Percentiles rank a stretch among this genome's conserved stretches.
Evolutionary conservation across 2,329 filamentous ascomycete species (phyloP).

Genomic region (Alternaria metachromatica): DNA sequence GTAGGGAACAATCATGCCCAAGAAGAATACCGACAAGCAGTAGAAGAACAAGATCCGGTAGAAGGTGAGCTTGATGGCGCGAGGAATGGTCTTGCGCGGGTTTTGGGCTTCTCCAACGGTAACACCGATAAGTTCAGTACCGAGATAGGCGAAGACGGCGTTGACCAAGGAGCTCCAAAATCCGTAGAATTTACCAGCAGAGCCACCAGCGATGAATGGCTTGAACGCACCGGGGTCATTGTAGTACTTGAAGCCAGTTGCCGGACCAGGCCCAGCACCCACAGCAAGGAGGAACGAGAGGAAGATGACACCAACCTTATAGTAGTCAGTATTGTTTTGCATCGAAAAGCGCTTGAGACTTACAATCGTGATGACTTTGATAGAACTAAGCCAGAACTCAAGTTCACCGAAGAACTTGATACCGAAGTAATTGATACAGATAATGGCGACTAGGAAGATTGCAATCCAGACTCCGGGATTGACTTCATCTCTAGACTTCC

Average conservation of each 20-base stretch:
- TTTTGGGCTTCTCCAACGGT: slow-evolving; percentile 82
- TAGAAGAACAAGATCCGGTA: slow-evolving; percentile 86
- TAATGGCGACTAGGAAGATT: slow-evolving; percentile 55
- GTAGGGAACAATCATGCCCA: slow-evolving; percentile 80
- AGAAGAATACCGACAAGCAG: slow-evolving; percentile 72
- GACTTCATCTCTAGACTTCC: slow-evolving; percentile 69
- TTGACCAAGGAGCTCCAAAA: slow-evolving; percentile 75
- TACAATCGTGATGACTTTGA: slow-evolving; percentile 55
- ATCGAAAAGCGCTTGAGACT: not conserved
- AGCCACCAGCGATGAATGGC: slow-evolving; percentile 44
- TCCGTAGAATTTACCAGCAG: slow-evolving; percentile 52
- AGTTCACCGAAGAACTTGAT: slow-evolving; percentile 63
- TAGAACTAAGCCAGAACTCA: slow-evolving; percentile 57
- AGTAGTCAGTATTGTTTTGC: not conserved
- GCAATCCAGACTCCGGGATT: slow-evolving; percentile 84
- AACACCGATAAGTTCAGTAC: slow-evolving; percentile 74
- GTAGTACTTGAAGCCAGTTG: slow-evolving; percentile 56
- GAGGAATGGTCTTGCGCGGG: slow-evolving; percentile 76
- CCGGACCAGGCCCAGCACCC: slow-evolving; percentile 50
- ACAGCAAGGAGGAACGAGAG: slow-evolving; percentile 54
- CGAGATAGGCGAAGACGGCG: slow-evolving; percentile 79
- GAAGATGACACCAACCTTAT: slow-evolving; percentile 52
- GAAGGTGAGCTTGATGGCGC: slow-evolving; percentile 80
- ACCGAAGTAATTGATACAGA: slow-evolving; percentile 59
- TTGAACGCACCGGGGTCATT: slow-evolving; percentile 54